phyloP scores from a whole-genome alignment of 208 protist species.

The Trypanosomatidae sp. region DNA sequence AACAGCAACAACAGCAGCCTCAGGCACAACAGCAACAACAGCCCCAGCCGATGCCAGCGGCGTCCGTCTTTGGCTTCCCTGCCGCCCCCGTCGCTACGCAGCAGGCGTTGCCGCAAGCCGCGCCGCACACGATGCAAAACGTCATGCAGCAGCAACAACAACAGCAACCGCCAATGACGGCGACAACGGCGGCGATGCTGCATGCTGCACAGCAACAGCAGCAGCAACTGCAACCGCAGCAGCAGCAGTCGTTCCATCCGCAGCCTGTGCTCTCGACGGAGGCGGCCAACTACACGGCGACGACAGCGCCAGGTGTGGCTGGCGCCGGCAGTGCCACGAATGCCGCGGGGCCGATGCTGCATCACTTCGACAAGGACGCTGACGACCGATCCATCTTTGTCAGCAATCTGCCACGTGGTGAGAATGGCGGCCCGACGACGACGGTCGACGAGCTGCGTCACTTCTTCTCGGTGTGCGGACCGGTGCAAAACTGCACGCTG shows the following conservation, averaged over 20 bases:
- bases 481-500: slow-evolving; percentile 74
- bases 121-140: no score
- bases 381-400: slow-evolving; percentile 82
- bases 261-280: no score
- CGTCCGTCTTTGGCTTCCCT: background rate
- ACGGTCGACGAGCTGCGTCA: slow-evolving; percentile 69
- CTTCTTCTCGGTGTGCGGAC: slow-evolving; percentile 72
- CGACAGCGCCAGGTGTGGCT: slow-evolving; percentile 4
- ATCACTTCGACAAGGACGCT: slow-evolving; percentile 67
- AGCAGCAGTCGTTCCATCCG: slow-evolving; percentile 6
- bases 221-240: slow-evolving; percentile 5
- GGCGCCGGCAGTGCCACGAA: background rate
- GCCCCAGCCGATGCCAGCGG: background rate
- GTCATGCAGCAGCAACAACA: slow-evolving; percentile 5
- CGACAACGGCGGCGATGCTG: background rate
- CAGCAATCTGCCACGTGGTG: slow-evolving; percentile 56
- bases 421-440: slow-evolving; percentile 40
- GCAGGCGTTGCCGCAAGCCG: background rate
- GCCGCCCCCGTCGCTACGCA: background rate
- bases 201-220: background rate
- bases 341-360: slow-evolving; percentile 3
- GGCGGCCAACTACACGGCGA: no score
- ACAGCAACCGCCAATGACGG: slow-evolving; percentile 5
- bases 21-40: slow-evolving; percentile 13
- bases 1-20: slow-evolving; percentile 1